These are phyloP conservation scores for Elsinoe perseae DNA, from an alignment of 2,329 filamentous ascomycete genomes.

Conservation along the genomic window DNA sequence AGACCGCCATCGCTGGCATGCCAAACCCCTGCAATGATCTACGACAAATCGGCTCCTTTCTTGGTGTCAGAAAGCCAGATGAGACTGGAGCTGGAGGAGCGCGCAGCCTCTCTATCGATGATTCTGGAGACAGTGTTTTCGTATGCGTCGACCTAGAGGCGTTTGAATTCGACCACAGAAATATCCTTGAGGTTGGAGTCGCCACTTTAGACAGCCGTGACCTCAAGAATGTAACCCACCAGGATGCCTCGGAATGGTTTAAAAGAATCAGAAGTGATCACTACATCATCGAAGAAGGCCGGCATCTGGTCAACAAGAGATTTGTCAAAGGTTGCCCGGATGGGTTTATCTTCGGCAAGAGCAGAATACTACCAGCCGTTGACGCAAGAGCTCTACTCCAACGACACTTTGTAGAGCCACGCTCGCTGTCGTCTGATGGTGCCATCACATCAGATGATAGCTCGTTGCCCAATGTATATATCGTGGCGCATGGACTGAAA, in stretches of 20 bases:
- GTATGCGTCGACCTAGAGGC: constrained; percentile 27
- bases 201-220: constrained; percentile 23
- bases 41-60: constrained; percentile 2
- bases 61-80: background rate
- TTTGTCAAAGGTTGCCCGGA: constrained; percentile 25
- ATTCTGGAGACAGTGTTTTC: constrained; percentile 21
- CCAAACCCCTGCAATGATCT: background rate
- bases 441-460: background rate
- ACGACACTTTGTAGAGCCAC: background rate
- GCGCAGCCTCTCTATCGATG: background rate
- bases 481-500: constrained; percentile 9
- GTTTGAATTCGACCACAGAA: constrained; percentile 22
- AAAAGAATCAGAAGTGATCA: constrained; percentile 23
- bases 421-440: background rate
- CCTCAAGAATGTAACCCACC: constrained; percentile 11
- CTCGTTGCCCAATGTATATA: background rate
- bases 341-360: constrained; percentile 24
- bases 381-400: constrained; percentile 9
- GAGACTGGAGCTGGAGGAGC: background rate
- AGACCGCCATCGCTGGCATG: background rate
- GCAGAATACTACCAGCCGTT: constrained; percentile 18
- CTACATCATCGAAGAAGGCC: constrained; percentile 23
- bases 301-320: constrained; percentile 21
- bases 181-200: constrained; percentile 28
- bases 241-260: constrained; percentile 15